Evolutionary conservation across 257 asterid species (phyloP).

Genomic region (Scutellaria barbata): DNA sequence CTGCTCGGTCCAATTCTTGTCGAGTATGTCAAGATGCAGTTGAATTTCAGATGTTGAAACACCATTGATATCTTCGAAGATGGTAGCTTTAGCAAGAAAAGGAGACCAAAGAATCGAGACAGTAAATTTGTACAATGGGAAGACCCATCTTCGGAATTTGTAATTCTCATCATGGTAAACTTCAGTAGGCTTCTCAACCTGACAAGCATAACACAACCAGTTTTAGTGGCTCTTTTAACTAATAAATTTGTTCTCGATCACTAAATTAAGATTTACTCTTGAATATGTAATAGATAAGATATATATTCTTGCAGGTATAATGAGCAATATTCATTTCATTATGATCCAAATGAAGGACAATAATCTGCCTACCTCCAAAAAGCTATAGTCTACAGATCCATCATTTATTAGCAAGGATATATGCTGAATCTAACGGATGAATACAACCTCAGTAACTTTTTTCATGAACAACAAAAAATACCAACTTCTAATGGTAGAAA

Average conservation of each 20-base stretch:
- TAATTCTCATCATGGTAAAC: slow-evolving; percentile 70
- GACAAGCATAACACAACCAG: slow-evolving; percentile 8
- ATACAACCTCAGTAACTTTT: neutral
- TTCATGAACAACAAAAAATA: neutral
- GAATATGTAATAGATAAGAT: neutral
- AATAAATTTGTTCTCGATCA: neutral
- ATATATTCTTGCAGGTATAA: no score
- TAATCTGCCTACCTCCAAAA: no score
- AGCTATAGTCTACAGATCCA: neutral
- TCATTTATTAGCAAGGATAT: neutral
- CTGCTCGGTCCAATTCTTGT: slow-evolving; percentile 62
- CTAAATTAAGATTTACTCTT: neutral
- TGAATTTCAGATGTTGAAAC: slow-evolving; percentile 68
- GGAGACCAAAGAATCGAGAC: slow-evolving; percentile 83
- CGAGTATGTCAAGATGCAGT: slow-evolving; percentile 74
- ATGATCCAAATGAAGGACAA: no score
- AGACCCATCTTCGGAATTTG: slow-evolving; percentile 71
- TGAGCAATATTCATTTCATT: no score
- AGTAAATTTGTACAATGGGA: slow-evolving; percentile 66
- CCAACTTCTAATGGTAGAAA: neutral
- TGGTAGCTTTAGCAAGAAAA: slow-evolving; percentile 67
- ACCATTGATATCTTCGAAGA: slow-evolving; percentile 66
- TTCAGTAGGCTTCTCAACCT: slow-evolving; percentile 71
- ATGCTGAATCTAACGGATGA: neutral
- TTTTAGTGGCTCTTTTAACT: no score